Base-by-base conservation (phyloP, 805 yeast species). In the Metschnikowia sp. region DNA sequence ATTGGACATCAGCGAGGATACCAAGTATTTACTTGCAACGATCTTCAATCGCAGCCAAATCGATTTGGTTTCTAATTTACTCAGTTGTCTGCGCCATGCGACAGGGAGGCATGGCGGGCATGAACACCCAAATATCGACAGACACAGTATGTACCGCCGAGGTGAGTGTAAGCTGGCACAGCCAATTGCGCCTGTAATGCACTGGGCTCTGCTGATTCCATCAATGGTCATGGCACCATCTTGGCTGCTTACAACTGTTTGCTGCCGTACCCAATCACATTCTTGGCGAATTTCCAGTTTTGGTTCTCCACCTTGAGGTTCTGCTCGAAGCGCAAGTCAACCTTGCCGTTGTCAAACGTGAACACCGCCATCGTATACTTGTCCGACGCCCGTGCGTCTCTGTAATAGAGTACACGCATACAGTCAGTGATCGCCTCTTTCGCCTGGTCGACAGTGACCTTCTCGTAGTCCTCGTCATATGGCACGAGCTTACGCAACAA, bases 381-480 rank as follows among this genome's bases (percentile, higher is more conserved):
- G 65, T 94, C 96, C 52, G 87, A 71, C 15, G 97, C 88, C 61
- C 99, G 83, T 2, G 97, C 98, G 65, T 94, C 99, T 68, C 99
- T 82, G 75, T 94, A 94, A 67, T 84, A 94, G 55, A 94, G 77
- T 12, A 94, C 96, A 69, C 88, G 89, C 97, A 94, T 90, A 59
- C 92, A 82, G 62, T 91, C 88, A 60, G 79, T 77, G 36, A 94
- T 76, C n/a, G 86, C 82, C 40, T 78, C 76, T 50, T 85, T 77
- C 1, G 97, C 99, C 40, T 86, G 82, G 49, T 77, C 84, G 63
- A 88, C 86, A 33, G 79, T 71, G 29, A 89, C 78, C 36, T 82
- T 83, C 35, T 69, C 77, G 49, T 79, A 87, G 60, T 90, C 96
- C 28, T 77, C 82, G 58, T 90, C 97, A 36, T 74, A 70, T 49